These are phyloP conservation scores for Spergularia azorica DNA, from an alignment of 179 eudicot genomes.

Conservation along the genomic window DNA sequence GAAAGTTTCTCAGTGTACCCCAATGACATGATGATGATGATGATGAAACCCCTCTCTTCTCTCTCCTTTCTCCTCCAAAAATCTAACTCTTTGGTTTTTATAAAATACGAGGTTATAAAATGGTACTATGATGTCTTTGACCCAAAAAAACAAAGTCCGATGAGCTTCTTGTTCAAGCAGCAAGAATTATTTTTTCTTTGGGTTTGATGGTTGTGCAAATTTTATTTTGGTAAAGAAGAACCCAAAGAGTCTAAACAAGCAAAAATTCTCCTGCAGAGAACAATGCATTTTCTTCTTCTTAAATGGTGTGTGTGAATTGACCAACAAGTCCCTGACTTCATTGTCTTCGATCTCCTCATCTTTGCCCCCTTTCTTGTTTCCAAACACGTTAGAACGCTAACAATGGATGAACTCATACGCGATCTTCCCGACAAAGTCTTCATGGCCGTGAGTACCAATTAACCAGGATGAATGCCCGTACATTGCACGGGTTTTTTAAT, in stretches of 20 bases:
- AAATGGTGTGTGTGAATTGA: background rate
- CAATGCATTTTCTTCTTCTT: background rate
- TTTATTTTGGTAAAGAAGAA: constrained; percentile 6
- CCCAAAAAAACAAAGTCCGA: background rate
- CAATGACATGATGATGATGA: constrained; percentile 60
- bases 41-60: constrained; percentile 20
- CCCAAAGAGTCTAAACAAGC: constrained; percentile 23
- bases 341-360: background rate
- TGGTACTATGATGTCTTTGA: background rate
- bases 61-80: background rate
- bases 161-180: constrained; percentile 6
- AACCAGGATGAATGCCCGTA: too few species aligned
- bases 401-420: too few species aligned
- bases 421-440: too few species aligned
- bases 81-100: background rate
- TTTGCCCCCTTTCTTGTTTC: too few species aligned
- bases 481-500: too few species aligned
- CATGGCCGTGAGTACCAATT: too few species aligned
- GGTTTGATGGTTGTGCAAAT: constrained; percentile 18
- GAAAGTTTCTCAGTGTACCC: constrained; percentile 98
- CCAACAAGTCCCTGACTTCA: background rate
- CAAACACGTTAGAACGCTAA: too few species aligned
- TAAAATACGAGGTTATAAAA: background rate
- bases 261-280: constrained; percentile 20
- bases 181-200: background rate